These are phyloP conservation scores for Trametes elegans DNA, from an alignment of 768 basidiomycete species.

Conservation along the genomic window DNA sequence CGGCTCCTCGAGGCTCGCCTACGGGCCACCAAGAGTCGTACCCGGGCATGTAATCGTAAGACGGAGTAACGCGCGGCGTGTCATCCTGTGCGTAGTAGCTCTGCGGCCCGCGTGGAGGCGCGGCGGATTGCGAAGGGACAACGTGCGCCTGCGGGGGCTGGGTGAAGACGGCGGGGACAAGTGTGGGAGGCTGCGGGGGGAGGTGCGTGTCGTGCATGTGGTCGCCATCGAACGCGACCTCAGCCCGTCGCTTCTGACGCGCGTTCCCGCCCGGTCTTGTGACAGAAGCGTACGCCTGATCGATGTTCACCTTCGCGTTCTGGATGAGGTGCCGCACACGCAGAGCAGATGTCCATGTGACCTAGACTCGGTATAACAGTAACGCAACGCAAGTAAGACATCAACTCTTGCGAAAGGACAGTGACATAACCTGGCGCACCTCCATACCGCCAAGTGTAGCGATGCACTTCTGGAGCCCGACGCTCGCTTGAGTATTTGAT, in stretches of 20 bases:
- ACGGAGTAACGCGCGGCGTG: not conserved
- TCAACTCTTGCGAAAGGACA: not conserved
- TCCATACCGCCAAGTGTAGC: constrained; percentile 64
- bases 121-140: not conserved
- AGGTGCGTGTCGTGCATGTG: not conserved
- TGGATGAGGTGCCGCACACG: constrained; percentile 66
- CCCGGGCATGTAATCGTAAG: constrained; percentile 6
- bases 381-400: not conserved
- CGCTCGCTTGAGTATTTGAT: constrained; percentile 64
- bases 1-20: not conserved
- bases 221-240: constrained; percentile 16
- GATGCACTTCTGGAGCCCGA: constrained; percentile 65
- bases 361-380: constrained; percentile 32
- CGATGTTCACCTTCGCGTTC: constrained; percentile 60
- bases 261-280: not conserved
- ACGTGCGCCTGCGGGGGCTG: not conserved
- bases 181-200: not conserved
- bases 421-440: constrained; percentile 34
- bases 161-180: not conserved
- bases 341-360: constrained; percentile 69
- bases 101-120: not conserved
- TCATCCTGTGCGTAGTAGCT: not conserved
- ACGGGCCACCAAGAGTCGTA: constrained; percentile 19
- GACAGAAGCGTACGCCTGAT: constrained; percentile 19
- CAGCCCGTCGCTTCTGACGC: constrained; percentile 11